A percentile compares a stretch with the other conserved stretches of the same genome.
phyloP scores from a whole-genome alignment of 2,329 filamentous ascomycete species.

The Alternaria tenuissima region DNA sequence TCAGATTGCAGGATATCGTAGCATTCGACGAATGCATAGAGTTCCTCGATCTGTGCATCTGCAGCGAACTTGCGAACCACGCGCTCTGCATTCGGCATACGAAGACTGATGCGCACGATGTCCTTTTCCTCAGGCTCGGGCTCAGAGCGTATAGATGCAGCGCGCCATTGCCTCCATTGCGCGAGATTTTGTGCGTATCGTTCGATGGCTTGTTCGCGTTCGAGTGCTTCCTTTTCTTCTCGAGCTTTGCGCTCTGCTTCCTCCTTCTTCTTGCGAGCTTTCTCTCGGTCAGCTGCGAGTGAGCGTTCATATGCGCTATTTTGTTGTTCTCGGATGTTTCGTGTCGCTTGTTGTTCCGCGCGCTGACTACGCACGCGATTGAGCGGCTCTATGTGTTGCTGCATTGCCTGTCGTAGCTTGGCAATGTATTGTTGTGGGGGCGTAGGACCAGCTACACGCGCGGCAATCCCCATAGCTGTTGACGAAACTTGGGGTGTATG shows the following conservation, averaged over 20 bases:
- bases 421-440: constrained; percentile 75
- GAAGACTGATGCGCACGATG: constrained; percentile 73
- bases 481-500: constrained; percentile 85
- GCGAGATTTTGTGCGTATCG: constrained; percentile 62
- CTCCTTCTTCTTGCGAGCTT: constrained; percentile 77
- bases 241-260: constrained; percentile 71
- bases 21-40: constrained; percentile 97
- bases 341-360: constrained; percentile 80
- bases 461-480: constrained; percentile 89
- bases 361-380: constrained; percentile 77
- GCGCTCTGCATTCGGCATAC: constrained; percentile 72
- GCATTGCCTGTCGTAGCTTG: constrained; percentile 76
- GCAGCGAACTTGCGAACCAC: constrained; percentile 78
- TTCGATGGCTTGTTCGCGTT: constrained; percentile 69
- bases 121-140: constrained; percentile 71
- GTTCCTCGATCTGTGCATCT: constrained; percentile 78
- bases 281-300: constrained; percentile 85
- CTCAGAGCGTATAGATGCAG: constrained; percentile 71
- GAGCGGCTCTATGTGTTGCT: constrained; percentile 78
- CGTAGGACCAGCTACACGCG: constrained; percentile 77
- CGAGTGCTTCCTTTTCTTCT: constrained; percentile 71
- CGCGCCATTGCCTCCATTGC: constrained; percentile 85
- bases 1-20: constrained; percentile 68
- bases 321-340: constrained; percentile 84
- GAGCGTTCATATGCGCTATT: constrained; percentile 94